Conservation (phyloP, 257 asterid species). For the Jaltomata sinuosa region DNA sequence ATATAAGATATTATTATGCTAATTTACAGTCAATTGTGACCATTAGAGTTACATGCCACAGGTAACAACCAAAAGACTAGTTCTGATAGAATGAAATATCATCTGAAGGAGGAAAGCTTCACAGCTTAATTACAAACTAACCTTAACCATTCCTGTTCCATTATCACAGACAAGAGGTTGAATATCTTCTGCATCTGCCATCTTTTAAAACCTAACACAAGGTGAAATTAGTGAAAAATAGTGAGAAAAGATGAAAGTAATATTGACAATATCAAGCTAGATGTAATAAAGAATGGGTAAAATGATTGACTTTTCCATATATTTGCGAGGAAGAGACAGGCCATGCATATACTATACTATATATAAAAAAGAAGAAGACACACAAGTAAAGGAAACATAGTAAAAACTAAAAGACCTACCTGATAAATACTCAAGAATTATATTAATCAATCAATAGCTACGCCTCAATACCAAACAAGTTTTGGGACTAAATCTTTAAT, state of each 20-base stretch:
- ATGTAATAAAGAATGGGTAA: neutral
- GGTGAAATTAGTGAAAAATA: neutral
- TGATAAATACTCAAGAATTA: neutral
- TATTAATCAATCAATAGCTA: neutral
- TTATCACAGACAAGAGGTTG: constrained; percentile 32
- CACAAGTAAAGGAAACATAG: neutral
- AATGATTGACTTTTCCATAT: neutral
- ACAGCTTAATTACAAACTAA: neutral
- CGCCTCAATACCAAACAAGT: neutral
- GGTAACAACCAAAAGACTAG: neutral
- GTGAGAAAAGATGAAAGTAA: neutral
- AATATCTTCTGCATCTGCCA: constrained; percentile 25
- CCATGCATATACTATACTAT: neutral
- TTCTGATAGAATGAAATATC: neutral
- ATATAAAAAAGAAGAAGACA: neutral
- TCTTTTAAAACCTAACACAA: constrained; percentile 4
- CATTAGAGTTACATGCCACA: neutral
- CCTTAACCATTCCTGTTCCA: constrained; percentile 42
- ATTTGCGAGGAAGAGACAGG: neutral
- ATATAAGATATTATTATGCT: neutral
- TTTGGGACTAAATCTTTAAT: neutral
- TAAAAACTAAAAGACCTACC: neutral
- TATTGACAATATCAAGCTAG: neutral
- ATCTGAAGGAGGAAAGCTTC: neutral
- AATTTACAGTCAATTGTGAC: neutral